A percentile compares a stretch with the other conserved stretches of the same genome.
phyloP scores from a whole-genome alignment of 768 basidiomycete species.

The Kockovaella imperatae region DNA sequence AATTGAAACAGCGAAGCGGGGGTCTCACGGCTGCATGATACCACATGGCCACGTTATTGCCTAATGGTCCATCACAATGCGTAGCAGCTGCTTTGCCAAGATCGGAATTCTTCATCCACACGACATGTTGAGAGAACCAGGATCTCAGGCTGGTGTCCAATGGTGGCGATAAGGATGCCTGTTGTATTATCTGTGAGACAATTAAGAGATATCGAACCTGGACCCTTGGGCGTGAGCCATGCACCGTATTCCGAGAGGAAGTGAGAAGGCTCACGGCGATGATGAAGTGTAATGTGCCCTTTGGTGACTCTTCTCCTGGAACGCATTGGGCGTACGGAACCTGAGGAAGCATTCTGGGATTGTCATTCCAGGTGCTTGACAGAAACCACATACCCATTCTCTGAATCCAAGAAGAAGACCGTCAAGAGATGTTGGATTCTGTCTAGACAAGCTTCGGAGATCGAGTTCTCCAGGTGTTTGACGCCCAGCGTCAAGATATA shows the following conservation, averaged over 20 bases:
- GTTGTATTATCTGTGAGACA: constrained; percentile 7
- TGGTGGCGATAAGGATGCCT: not conserved
- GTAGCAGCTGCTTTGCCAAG: constrained; percentile 2
- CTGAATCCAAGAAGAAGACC: constrained; percentile 11
- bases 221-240: no score
- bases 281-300: constrained; percentile 9
- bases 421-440: not conserved
- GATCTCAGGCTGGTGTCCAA: not conserved
- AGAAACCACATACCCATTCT: constrained; percentile 5
- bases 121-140: constrained; percentile 13
- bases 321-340: constrained; percentile 16
- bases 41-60: constrained; percentile 16
- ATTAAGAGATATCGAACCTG: constrained; percentile 15
- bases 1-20: not conserved
- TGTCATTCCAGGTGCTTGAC: not conserved
- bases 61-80: no score
- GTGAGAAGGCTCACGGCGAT: constrained; percentile 12
- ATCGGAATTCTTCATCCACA: constrained; percentile 6
- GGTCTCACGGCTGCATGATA: constrained; percentile 15
- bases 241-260: no score
- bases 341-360: constrained; percentile 12
- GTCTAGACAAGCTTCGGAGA: not conserved
- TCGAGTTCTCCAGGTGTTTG: no score
- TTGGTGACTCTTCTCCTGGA: constrained; percentile 2
- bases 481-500: constrained; percentile 4